Evolutionary conservation across 768 basidiomycete genomes (phyloP).

Genomic region (Lyophyllum shimeji): DNA sequence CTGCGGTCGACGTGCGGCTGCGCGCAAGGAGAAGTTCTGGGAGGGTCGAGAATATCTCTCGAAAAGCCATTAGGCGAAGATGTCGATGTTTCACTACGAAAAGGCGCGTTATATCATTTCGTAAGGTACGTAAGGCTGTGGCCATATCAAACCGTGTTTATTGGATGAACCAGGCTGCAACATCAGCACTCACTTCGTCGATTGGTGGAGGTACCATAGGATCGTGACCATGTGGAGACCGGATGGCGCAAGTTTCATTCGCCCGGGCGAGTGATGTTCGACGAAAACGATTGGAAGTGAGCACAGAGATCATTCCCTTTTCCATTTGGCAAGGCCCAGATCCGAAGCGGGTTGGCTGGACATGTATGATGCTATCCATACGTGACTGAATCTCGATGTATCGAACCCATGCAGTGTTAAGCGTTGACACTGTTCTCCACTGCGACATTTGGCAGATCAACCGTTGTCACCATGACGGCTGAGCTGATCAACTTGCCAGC

Average conservation of each 20-base stretch:
- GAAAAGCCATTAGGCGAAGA: constrained; percentile 3
- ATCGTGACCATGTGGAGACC: no score
- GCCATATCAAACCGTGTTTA: background rate
- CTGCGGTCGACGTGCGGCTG: constrained; percentile 16
- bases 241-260: no score
- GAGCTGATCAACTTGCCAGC: background rate
- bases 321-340: background rate
- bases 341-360: background rate
- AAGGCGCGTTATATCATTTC: background rate
- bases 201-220: no score
- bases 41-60: constrained; percentile 12
- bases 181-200: no score
- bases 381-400: background rate
- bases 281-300: background rate
- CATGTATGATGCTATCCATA: background rate
- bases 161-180: background rate
- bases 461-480: background rate
- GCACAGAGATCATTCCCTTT: background rate
- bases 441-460: no score
- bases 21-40: constrained; percentile 19
- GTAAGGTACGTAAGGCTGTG: background rate
- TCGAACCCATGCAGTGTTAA: background rate
- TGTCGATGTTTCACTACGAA: background rate
- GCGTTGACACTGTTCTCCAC: no score
- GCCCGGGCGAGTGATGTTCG: background rate